Conservation (phyloP, 768 basidiomycete genomes). For the Agaricus sinodeliciosus region DNA sequence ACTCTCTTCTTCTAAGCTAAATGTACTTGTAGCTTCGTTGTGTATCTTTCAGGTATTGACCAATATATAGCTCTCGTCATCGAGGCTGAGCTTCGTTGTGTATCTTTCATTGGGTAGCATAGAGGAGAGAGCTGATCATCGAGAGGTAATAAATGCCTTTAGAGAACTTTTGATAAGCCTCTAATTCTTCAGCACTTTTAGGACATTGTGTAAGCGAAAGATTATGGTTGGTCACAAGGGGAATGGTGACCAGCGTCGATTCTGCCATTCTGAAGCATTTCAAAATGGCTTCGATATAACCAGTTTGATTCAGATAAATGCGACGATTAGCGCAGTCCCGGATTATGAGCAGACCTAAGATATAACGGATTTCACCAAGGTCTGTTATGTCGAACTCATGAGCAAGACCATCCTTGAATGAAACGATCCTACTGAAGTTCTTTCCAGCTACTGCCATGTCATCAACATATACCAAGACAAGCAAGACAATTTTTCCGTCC, state of each 20-base stretch:
- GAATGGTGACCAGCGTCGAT: conserved; percentile 17
- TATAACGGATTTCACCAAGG: conserved; percentile 20
- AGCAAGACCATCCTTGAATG: no score
- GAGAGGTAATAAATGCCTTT: conserved; percentile 2
- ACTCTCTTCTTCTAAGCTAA: no score
- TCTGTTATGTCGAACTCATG: no score
- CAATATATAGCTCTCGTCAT: no score
- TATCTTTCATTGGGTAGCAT: not conserved
- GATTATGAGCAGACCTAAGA: conserved; percentile 21
- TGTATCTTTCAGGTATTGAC: no score
- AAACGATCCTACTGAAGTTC: no score
- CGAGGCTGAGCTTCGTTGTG: no score
- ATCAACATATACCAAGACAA: no score
- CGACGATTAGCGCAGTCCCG: conserved; percentile 14
- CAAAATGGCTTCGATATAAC: conserved; percentile 18
- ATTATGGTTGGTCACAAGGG: conserved; percentile 2
- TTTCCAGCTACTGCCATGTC: no score
- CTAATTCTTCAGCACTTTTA: not conserved
- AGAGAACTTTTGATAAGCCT: not conserved
- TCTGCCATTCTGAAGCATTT: conserved; percentile 15
- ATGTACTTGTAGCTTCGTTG: no score
- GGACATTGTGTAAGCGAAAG: conserved; percentile 1
- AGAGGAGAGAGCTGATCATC: conserved; percentile 2
- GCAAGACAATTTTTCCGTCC: no score
- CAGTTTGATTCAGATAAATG: conserved; percentile 19